Percentiles rank a stretch among this genome's conserved stretches.
Evolutionary conservation across 2,329 filamentous ascomycete genomes (phyloP).

Genomic region (Neospermospora avenae): DNA sequence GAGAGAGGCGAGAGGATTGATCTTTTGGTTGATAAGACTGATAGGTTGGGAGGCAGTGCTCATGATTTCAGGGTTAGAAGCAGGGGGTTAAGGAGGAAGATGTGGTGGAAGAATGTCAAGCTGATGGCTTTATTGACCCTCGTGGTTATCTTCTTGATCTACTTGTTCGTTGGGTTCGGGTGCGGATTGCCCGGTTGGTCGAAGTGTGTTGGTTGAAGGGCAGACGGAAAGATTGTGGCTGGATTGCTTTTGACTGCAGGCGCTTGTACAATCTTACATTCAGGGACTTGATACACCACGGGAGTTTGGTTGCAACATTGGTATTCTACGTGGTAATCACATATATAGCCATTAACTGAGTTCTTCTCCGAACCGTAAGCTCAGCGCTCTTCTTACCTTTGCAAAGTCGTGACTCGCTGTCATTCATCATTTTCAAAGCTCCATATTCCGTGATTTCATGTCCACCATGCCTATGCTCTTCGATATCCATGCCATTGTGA

Average conservation of each 20-base stretch:
- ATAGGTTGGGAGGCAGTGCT: constrained; percentile 81
- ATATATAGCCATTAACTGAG: constrained; percentile 15
- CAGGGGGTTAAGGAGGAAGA: constrained; percentile 79
- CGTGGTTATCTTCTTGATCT: constrained; percentile 69
- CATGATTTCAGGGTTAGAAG: constrained; percentile 87
- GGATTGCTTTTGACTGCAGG: background rate
- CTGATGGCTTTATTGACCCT: constrained; percentile 77
- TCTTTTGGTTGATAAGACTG: constrained; percentile 93
- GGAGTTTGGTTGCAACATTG: background rate
- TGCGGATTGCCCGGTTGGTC: constrained; percentile 61
- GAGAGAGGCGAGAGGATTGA: constrained; percentile 93
- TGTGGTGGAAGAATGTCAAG: constrained; percentile 99
- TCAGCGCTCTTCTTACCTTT: too few species aligned
- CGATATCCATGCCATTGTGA: too few species aligned
- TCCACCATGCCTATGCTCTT: too few species aligned
- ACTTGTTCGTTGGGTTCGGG: constrained; percentile 68
- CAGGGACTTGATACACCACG: background rate
- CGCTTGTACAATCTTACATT: constrained; percentile 1
- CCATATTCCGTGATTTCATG: too few species aligned
- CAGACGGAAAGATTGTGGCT: background rate
- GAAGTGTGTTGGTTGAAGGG: constrained; percentile 30
- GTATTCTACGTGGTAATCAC: background rate
- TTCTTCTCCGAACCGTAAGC: background rate
- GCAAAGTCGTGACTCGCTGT: too few species aligned
- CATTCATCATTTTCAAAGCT: too few species aligned